A percentile compares a stretch with the other conserved stretches of the same genome.
These are phyloP conservation scores for Globisporangium okanoganense DNA, from an alignment of 352 stramenopile species.

Conservation along the genomic window DNA sequence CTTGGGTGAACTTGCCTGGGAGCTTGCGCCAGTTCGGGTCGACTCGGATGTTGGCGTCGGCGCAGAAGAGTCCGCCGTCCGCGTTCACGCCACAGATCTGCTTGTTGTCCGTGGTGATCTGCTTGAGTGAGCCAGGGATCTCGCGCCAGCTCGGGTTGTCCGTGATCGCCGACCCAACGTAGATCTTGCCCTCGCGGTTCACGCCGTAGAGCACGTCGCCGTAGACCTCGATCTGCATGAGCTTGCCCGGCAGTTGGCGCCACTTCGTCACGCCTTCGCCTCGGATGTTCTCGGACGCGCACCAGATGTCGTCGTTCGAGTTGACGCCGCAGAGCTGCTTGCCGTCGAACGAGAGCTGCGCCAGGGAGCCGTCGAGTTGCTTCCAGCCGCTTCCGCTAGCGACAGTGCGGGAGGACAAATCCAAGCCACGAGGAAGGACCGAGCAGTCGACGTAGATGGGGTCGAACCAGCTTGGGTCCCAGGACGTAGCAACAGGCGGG, in stretches of 20 bases:
- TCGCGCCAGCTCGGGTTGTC: slow-evolving; percentile 12
- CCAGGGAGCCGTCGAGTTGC: slow-evolving; percentile 16
- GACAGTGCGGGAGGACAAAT: neutral
- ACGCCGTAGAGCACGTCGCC: slow-evolving; percentile 24
- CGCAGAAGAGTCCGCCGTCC: slow-evolving; percentile 5
- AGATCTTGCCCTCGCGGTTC: slow-evolving; percentile 11
- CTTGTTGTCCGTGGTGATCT: slow-evolving; percentile 23
- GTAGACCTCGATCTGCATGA: slow-evolving; percentile 26
- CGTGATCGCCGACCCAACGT: slow-evolving; percentile 3
- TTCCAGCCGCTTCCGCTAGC: slow-evolving; percentile 6
- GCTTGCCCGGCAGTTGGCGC: slow-evolving; percentile 17
- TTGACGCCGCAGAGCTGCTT: slow-evolving; percentile 25
- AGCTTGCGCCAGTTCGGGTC: slow-evolving; percentile 15
- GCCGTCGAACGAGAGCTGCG: slow-evolving; percentile 30
- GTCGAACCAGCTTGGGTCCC: slow-evolving; percentile 10
- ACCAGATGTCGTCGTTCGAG: slow-evolving; percentile 18
- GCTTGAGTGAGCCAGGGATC: slow-evolving; percentile 16
- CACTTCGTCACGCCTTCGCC: slow-evolving; percentile 15
- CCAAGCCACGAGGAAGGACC: neutral
- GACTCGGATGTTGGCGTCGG: slow-evolving; percentile 12
- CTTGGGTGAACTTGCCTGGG: slow-evolving; percentile 9
- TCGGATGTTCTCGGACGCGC: slow-evolving; percentile 21
- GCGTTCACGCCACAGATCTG: slow-evolving; percentile 18
- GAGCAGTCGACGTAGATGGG: slow-evolving; percentile 10
- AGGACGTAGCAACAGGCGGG: slow-evolving; percentile 1